Percentiles rank a stretch among this genome's conserved stretches.
phyloP scores from a whole-genome alignment of 208 protist genomes.

The Histomonas meleagridis region DNA sequence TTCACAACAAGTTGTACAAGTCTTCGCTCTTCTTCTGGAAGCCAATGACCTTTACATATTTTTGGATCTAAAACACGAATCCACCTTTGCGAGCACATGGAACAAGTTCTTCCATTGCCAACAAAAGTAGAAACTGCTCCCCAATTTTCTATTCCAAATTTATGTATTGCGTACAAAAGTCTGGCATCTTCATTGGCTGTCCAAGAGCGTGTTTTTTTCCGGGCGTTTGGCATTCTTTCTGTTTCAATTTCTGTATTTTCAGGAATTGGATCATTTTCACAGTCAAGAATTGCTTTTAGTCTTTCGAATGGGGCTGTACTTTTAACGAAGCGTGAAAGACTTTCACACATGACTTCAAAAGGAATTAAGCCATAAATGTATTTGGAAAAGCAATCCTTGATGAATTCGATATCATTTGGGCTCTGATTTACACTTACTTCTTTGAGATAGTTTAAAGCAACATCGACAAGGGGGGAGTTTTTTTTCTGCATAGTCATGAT shows the following conservation, averaged over 20 bases:
- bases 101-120: background rate
- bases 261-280: background rate
- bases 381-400: too few relatives aligned
- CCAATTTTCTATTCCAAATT: background rate
- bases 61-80: background rate
- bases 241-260: background rate
- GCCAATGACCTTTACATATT: background rate
- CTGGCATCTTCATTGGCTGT: background rate
- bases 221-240: background rate
- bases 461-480: too few relatives aligned
- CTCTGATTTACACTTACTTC: too few relatives aligned
- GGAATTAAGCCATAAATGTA: too few relatives aligned
- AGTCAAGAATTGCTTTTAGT: background rate
- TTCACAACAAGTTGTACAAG: background rate
- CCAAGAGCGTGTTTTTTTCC: background rate
- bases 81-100: background rate
- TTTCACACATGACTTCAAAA: too few relatives aligned
- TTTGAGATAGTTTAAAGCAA: too few relatives aligned
- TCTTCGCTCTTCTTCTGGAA: background rate
- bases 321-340: too few relatives aligned
- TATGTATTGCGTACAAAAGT: background rate
- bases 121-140: background rate
- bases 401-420: too few relatives aligned
- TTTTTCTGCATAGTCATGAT: too few relatives aligned
- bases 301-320: conserved; percentile 14